Percentiles rank a stretch among this genome's conserved stretches.
These are phyloP conservation scores for Celoporthe dispersa DNA, from an alignment of 2,329 filamentous ascomycete genomes.

Conservation along the genomic window DNA sequence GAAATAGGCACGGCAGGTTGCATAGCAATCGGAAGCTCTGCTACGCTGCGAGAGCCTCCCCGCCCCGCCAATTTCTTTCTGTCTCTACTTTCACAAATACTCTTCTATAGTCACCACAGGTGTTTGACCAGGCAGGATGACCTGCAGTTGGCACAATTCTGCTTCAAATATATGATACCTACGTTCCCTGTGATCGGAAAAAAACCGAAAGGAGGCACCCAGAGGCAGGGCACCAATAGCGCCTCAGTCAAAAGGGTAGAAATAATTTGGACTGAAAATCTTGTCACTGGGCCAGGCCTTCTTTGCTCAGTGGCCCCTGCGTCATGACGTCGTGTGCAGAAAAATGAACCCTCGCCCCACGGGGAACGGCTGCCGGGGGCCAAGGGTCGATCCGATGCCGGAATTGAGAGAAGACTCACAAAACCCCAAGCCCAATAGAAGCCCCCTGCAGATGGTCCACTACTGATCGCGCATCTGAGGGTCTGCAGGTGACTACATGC, in stretches of 20 bases:
- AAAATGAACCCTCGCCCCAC: constrained; percentile 15
- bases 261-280: constrained; percentile 13
- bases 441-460: not conserved
- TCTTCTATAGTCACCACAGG: not conserved
- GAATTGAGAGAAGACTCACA: not conserved
- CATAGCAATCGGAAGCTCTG: not conserved
- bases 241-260: not conserved
- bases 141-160: not conserved
- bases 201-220: not conserved
- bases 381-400: constrained; percentile 6
- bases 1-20: not conserved
- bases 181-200: not conserved
- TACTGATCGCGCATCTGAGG: not conserved
- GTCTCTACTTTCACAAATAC: not conserved
- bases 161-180: not conserved
- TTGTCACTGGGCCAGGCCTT: constrained; percentile 7
- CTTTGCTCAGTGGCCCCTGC: not conserved
- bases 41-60: not conserved
- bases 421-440: not conserved
- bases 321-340: constrained; percentile 20
- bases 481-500: not conserved
- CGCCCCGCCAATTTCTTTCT: no score
- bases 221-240: not conserved
- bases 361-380: constrained; percentile 20
- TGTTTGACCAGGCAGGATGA: no score